phyloP scores from a whole-genome alignment of 2,329 filamentous ascomycete species.

The Dothistroma pini region DNA sequence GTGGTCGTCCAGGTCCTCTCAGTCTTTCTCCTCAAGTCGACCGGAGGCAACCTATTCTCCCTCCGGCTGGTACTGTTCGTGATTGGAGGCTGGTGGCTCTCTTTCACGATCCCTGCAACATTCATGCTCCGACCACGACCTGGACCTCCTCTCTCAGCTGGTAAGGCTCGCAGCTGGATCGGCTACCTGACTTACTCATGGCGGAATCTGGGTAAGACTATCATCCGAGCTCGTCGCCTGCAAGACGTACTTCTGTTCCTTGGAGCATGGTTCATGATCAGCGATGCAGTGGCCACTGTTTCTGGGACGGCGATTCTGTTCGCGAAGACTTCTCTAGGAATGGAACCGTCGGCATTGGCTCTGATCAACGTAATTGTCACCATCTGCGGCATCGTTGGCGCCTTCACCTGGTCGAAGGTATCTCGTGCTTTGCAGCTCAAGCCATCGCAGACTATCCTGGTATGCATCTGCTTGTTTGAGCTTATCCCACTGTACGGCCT shows the following conservation, averaged over 20 bases:
- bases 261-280: conserved; percentile 88
- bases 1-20: conserved; percentile 78
- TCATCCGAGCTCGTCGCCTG: conserved; percentile 68
- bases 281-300: conserved; percentile 90
- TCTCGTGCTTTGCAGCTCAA: conserved; percentile 65
- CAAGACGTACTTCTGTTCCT: conserved; percentile 76
- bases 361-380: conserved; percentile 94
- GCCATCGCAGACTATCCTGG: conserved; percentile 83
- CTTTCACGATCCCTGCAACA: conserved; percentile 84
- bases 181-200: conserved; percentile 80
- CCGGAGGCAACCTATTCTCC: conserved; percentile 76
- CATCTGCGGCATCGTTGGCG: conserved; percentile 75
- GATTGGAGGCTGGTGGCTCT: conserved; percentile 87
- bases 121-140: conserved; percentile 85
- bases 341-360: conserved; percentile 82
- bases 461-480: conserved; percentile 88
- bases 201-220: conserved; percentile 77
- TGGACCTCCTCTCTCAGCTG: conserved; percentile 63
- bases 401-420: conserved; percentile 82
- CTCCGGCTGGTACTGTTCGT: conserved; percentile 82
- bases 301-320: conserved; percentile 93
- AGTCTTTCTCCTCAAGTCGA: conserved; percentile 69
- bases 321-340: conserved; percentile 86
- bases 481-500: conserved; percentile 90
- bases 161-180: conserved; percentile 49